Base-by-base conservation (phyloP, 2,329 filamentous ascomycete genomes). In the Parastagonospora nodorum region DNA sequence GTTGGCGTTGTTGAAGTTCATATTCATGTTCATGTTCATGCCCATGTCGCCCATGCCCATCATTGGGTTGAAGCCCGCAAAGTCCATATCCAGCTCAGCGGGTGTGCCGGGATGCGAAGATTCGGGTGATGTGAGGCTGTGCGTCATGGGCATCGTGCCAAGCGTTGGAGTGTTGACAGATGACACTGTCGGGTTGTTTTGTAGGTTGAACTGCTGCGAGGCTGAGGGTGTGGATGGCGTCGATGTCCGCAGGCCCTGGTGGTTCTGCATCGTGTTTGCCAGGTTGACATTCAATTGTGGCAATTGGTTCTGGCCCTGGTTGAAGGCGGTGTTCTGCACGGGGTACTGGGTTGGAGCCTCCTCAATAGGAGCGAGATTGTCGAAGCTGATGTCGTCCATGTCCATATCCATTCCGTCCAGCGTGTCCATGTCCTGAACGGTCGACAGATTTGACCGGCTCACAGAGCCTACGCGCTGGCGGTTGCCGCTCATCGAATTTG, bases 351-450 rank as follows among this genome's bases (percentile, higher is more conserved):
- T 86, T 38, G 87, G 82, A 15, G 85, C 84, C 66, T 88, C 85
- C 62, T 89, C 88, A 65, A 89, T 85, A 31, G 85, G 83, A 54
- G 66, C 78, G 61, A 68, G 66, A 7, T 86, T 83, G 63, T 96
- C 92, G 66, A 97, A 89, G 67, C 97, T 93, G 92, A 97, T 97
- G 67, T 96, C 91, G 42, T 91, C 92, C 42, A 94, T 63, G 67
- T 97, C 93, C 88, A 97, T 97, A 67, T 97, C 93, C 88, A 97
- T 97, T 67, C 96, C 91, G 45, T 91, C 92, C 28, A 95, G 84
- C 14, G 90, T 86, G 67, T 96, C 92, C 79, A 96, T 86, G 53
- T 96, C 78, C 52, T 80, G 73, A 6, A 75, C 73, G 5, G 74
- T 74, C 5, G 74, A 74, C 40, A 76, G 57, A 45, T 74, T 73